Evolutionary conservation across 768 basidiomycete species (phyloP).

Genomic region (Lactarius trivialis): DNA sequence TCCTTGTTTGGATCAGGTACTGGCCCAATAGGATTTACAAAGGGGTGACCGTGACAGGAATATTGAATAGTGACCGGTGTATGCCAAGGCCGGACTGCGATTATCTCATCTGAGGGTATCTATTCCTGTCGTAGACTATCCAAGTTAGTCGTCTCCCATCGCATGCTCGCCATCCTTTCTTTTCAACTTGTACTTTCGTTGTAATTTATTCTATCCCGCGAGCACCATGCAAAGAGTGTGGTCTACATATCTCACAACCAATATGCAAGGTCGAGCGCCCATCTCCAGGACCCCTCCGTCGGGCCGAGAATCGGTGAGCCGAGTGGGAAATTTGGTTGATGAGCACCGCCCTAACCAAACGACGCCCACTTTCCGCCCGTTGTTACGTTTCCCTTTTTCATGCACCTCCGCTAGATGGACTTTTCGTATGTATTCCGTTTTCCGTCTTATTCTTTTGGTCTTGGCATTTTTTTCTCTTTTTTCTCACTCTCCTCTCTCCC

Average conservation of each 20-base stretch:
- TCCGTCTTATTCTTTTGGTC: background rate
- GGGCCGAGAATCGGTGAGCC: constrained; percentile 14
- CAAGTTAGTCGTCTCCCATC: background rate
- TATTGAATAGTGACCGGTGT: background rate
- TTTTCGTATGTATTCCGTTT: constrained; percentile 6
- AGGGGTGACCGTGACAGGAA: too few species aligned
- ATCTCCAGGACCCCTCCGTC: too few species aligned
- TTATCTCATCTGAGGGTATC: background rate
- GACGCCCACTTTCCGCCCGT: background rate
- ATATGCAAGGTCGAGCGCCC: background rate
- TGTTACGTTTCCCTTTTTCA: background rate
- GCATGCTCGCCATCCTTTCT: background rate
- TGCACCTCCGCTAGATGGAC: constrained; percentile 14
- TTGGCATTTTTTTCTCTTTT: background rate
- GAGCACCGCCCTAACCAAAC: background rate
- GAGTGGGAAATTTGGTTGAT: background rate
- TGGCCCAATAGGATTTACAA: too few species aligned
- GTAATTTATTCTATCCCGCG: constrained; percentile 11
- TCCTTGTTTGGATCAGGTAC: too few species aligned
- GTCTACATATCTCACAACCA: constrained; percentile 44
- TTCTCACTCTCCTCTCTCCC: too few species aligned
- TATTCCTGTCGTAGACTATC: background rate
- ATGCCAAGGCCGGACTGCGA: too few species aligned
- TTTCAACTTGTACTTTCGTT: constrained; percentile 7
- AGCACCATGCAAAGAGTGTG: constrained; percentile 44